Base-by-base conservation (phyloP, 1,284 basidiomycete genomes). In the Pascua sp. region DNA sequence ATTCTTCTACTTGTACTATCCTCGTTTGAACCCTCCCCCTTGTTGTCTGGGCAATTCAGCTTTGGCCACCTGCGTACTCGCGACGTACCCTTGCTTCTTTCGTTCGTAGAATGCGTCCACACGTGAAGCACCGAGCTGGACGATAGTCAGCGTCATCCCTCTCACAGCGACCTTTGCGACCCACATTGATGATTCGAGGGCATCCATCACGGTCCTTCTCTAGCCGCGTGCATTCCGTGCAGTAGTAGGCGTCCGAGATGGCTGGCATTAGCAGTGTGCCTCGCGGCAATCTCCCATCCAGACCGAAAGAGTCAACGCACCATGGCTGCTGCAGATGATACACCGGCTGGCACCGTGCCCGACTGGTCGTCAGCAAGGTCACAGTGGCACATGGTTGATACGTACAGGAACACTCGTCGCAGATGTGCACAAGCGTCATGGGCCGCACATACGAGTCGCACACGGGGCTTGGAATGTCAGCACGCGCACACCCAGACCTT, bases 401-500 rank as follows among this genome's bases (percentile, higher is more conserved):
- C 73, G 66, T 45, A 76, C 74, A 98, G 77, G 98, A 98, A 80
- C 96, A 98, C 80, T 98, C 95, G 76, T 98, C 96, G 77, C 96
- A 98, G 69, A 98, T 96, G 68, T 93, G 86, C 56, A 98, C 96
- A 57, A 98, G 83, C 15, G 95, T 97, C 79, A 96, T 92, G 60
- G 96, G 96, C 66, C 96, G 86, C 59, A 99, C 96, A 79, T 98
- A 98, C 36, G 95, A 98, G 80, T 99, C 96, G 80, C 96, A 99
- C 56, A 98, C 91, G 11, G 96, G 96, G 77, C 95, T 97, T 51
- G 38, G 56, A 3, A 5, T 41, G 50, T 55, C 15, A 63, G 46
- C 41, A 48, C 18, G n/a, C 2, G 47, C 44, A 3, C 4, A 18
- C 42, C n/a, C 17, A 8, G 8, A 32, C 11, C 10, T 44, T 10